Percentiles rank a stretch among this genome's conserved stretches.
Evolutionary conservation across 169 alveolate genomes (phyloP).

Genomic region (Plasmodium falciparum): DNA sequence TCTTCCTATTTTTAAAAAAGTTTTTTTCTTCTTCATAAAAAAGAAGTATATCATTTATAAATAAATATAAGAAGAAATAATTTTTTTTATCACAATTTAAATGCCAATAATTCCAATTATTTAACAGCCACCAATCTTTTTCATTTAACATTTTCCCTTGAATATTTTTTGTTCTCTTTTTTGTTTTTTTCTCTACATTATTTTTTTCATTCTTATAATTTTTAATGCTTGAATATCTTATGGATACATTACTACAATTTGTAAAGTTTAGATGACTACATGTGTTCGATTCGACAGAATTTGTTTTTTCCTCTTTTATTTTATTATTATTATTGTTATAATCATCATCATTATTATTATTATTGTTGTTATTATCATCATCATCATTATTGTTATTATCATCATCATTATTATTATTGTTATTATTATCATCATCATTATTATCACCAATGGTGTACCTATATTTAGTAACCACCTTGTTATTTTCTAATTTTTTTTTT

Average conservation of each 20-base stretch:
- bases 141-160: constrained; percentile 27
- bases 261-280: not conserved
- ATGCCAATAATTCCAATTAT: constrained; percentile 62
- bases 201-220: not conserved
- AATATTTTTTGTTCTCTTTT: constrained; percentile 4
- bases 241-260: not conserved
- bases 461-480: not conserved
- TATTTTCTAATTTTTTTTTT: not conserved
- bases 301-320: no score
- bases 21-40: constrained; percentile 41
- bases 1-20: not conserved
- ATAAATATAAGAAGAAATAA: constrained; percentile 26
- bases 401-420: no score
- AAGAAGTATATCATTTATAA: constrained; percentile 26
- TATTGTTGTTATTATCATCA: no score
- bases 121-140: constrained; percentile 59
- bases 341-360: no score
- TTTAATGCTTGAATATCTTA: no score
- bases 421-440: not conserved
- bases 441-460: not conserved
- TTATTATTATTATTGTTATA: no score
- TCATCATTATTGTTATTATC: no score
- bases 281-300: not conserved
- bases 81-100: constrained; percentile 7
- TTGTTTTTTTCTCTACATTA: not conserved